Evolutionary conservation across 768 basidiomycete species (phyloP).

Genomic region (Bullera alba): DNA sequence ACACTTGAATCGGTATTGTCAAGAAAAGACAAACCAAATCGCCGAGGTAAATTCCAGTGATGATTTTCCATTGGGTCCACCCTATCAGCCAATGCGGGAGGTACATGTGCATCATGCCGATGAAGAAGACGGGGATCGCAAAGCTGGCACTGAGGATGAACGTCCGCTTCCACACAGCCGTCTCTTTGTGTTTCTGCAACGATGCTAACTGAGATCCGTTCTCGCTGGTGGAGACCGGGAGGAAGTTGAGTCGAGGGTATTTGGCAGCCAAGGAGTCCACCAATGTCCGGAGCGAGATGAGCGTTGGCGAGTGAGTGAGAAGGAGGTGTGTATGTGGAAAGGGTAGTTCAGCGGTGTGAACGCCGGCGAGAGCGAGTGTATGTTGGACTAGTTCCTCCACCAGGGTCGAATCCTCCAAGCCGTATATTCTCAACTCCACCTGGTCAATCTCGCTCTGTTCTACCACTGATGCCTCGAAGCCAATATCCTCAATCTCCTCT

Average conservation of each 20-base stretch:
- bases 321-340: conserved; percentile 32
- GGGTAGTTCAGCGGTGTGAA: conserved; percentile 26
- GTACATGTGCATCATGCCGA: conserved; percentile 71
- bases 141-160: conserved; percentile 69
- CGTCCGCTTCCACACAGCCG: conserved; percentile 60
- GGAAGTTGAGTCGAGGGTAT: conserved; percentile 41
- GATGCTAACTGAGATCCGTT: conserved; percentile 45
- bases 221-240: conserved; percentile 32
- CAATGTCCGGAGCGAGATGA: conserved; percentile 41
- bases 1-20: conserved; percentile 88
- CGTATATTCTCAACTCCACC: conserved; percentile 42
- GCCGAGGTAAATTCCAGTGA: conserved; percentile 67
- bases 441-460: conserved; percentile 38
- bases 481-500: conserved; percentile 70
- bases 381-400: conserved; percentile 19
- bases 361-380: conserved; percentile 28
- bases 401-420: conserved; percentile 28
- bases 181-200: conserved; percentile 44
- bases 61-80: conserved; percentile 48
- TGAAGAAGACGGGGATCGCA: conserved; percentile 87
- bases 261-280: conserved; percentile 37
- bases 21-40: conserved; percentile 68
- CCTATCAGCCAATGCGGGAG: conserved; percentile 45
- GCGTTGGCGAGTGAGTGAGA: conserved; percentile 39
- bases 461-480: conserved; percentile 44